Evolutionary conservation across 345 rosid genomes (phyloP).

Genomic region (Salix exigua): DNA sequence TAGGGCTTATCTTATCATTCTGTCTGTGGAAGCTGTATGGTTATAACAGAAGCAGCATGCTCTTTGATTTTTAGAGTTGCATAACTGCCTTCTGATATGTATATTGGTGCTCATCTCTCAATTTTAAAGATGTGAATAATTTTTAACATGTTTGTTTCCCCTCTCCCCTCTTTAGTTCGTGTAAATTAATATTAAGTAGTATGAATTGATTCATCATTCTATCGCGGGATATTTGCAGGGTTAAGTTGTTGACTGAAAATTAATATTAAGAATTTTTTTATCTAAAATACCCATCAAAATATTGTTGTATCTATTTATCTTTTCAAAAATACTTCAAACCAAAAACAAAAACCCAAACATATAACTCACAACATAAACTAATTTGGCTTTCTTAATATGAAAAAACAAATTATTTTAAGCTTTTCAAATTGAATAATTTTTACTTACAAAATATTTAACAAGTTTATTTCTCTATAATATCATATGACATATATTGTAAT

Average conservation of each 20-base stretch:
- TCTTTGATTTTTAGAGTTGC: background rate
- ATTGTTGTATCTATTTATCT: no score
- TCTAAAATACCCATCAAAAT: no score
- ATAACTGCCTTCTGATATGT: background rate
- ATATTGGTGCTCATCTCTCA: background rate
- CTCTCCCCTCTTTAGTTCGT: background rate
- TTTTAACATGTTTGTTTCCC: background rate
- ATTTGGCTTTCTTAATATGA: no score
- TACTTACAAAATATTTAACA: no score
- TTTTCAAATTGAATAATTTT: no score
- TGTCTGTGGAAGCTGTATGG: background rate
- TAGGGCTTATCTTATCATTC: background rate
- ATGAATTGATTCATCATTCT: background rate
- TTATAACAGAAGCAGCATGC: background rate
- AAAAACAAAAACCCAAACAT: no score
- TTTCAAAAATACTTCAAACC: no score
- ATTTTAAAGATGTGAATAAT: background rate
- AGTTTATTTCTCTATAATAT: no score
- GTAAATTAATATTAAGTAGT: background rate
- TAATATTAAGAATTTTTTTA: no score
- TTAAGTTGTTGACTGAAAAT: constrained; percentile 72
- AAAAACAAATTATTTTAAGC: no score
- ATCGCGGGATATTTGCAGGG: constrained; percentile 43
- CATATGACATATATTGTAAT: no score
- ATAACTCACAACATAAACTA: no score